These are phyloP conservation scores for Spinacia oleracea DNA, from an alignment of 179 eudicot genomes.

Conservation along the genomic window DNA sequence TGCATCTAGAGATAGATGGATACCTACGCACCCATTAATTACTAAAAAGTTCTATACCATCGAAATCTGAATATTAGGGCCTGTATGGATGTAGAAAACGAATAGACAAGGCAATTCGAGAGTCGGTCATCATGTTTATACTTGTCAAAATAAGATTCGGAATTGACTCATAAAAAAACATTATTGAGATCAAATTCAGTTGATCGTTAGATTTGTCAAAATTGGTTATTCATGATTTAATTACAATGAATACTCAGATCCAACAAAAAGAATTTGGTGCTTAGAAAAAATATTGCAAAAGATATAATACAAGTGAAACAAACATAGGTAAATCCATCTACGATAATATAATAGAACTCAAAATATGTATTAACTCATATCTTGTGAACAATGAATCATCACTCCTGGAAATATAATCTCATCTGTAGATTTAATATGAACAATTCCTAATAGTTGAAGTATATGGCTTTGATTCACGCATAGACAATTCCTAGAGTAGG, in stretches of 20 bases:
- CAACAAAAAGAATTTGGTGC: neutral
- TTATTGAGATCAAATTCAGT: neutral
- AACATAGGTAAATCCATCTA: neutral
- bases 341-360: neutral
- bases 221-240: neutral
- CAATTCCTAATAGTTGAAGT: slow-evolving; percentile 9
- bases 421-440: slow-evolving; percentile 14
- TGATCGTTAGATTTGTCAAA: neutral
- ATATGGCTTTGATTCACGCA: neutral
- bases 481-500: slow-evolving; percentile 47
- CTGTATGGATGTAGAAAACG: too few species aligned
- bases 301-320: neutral
- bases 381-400: slow-evolving; percentile 1
- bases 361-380: neutral
- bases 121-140: too few species aligned
- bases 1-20: too few species aligned
- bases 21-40: too few species aligned
- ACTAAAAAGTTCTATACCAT: too few species aligned
- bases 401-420: neutral
- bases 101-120: too few species aligned
- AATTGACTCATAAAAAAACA: neutral
- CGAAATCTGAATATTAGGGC: too few species aligned
- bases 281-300: neutral
- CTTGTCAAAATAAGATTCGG: too few species aligned
- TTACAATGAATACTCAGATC: slow-evolving; percentile 5